Conservation (phyloP, 208 protist species). For the Phytomonas francai region DNA sequence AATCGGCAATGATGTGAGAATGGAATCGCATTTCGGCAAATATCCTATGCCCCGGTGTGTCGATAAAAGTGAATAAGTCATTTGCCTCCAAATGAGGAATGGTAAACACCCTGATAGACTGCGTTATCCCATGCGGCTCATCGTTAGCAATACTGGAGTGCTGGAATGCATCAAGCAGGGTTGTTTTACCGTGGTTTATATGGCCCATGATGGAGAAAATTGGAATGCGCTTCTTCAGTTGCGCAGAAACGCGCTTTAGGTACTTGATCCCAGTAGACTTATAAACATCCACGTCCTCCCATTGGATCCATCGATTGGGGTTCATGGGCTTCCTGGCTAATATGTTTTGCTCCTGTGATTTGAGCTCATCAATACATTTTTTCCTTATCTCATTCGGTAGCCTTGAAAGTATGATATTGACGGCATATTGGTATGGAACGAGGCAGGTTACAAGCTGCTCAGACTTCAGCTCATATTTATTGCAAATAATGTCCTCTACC, state of each 20-base stretch:
- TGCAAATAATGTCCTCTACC: conserved; percentile 42
- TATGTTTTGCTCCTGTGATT: conserved; percentile 28
- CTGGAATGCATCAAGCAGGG: conserved; percentile 73
- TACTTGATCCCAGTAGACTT: conserved; percentile 60
- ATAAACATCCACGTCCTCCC: conserved; percentile 79
- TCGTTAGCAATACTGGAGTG: conserved; percentile 28
- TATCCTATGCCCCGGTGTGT: conserved; percentile 82
- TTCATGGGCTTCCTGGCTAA: background rate
- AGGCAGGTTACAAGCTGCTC: conserved; percentile 71
- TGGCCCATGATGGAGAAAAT: conserved; percentile 80
- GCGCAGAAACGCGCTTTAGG: conserved; percentile 29
- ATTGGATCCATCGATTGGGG: conserved; percentile 52
- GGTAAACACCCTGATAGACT: conserved; percentile 71
- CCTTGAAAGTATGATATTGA: conserved; percentile 72
- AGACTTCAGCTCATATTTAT: conserved; percentile 48
- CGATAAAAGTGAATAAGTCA: conserved; percentile 71
- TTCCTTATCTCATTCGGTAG: conserved; percentile 39
- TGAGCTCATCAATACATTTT: conserved; percentile 47
- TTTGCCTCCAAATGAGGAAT: conserved; percentile 13
- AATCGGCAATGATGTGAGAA: conserved; percentile 61
- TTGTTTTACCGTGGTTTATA: conserved; percentile 86
- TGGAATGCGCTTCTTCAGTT: conserved; percentile 38
- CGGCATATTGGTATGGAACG: conserved; percentile 79
- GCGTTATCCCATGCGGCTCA: conserved; percentile 75
- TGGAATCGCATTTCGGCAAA: conserved; percentile 80